These are phyloP conservation scores for Musa acuminata DNA, from an alignment of 176 grass and related monocot genomes.

Conservation along the genomic window DNA sequence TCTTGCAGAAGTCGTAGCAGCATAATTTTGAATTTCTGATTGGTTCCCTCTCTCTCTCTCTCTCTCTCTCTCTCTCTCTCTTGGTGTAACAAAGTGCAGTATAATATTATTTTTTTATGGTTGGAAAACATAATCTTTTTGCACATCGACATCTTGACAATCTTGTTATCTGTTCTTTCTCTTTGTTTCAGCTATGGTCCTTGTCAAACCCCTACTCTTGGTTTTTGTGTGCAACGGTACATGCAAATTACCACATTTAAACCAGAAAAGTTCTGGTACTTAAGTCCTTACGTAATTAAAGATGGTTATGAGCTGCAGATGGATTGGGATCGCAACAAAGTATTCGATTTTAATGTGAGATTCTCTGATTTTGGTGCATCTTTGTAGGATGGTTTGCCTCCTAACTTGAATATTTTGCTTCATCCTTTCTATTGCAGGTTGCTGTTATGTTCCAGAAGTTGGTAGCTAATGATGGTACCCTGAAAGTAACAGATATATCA, in stretches of 20 bases:
- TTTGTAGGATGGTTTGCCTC: conserved; percentile 9
- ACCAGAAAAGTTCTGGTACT: conserved; percentile 95
- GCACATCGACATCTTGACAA: neutral
- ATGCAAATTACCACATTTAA: conserved; percentile 98
- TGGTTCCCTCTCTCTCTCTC: neutral
- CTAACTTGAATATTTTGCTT: conserved; percentile 2
- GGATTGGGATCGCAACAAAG: conserved; percentile 78
- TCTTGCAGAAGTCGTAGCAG: neutral
- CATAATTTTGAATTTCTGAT: neutral
- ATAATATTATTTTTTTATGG: neutral
- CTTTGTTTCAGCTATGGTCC: conserved; percentile 78
- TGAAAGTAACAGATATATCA: conserved; percentile 73
- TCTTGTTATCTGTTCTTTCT: neutral
- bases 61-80: too few relatives aligned
- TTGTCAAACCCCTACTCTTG: conserved; percentile 93
- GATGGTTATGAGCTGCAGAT: conserved; percentile 66
- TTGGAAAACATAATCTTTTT: neutral
- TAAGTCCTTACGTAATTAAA: conserved; percentile 74
- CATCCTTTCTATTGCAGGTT: conserved; percentile 45
- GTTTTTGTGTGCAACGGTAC: conserved; percentile 87
- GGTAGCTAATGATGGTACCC: conserved; percentile 52
- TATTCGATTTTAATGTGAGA: conserved; percentile 90
- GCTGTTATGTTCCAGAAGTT: conserved; percentile 94
- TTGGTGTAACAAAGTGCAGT: conserved; percentile 13
- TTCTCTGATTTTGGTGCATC: conserved; percentile 16